Conservation (phyloP, 306 rosid genomes). For the Alnus glutinosa region DNA sequence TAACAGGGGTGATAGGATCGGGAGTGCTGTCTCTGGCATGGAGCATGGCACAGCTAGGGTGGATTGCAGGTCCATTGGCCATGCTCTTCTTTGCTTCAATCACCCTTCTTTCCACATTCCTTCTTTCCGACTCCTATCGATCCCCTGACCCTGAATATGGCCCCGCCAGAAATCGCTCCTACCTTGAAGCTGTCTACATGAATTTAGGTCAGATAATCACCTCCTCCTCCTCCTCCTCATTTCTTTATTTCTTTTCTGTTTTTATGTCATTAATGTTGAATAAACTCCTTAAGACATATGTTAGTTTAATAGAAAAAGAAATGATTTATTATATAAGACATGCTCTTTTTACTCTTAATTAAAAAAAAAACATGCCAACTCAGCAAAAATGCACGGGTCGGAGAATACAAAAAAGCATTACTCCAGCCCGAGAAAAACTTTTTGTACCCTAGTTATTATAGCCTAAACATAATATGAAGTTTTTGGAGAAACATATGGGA, state of each 20-base stretch:
- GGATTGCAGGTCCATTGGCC: slow-evolving; percentile 54
- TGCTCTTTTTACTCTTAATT: no score
- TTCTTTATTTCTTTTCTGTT: not conserved
- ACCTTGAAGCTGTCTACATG: slow-evolving; percentile 43
- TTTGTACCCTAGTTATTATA: no score
- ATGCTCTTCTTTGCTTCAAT: slow-evolving; percentile 41
- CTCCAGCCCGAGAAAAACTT: no score
- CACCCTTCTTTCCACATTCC: slow-evolving; percentile 47
- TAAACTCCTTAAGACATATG: no score
- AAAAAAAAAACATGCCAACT: no score
- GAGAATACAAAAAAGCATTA: no score
- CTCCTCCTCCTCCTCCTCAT: not conserved
- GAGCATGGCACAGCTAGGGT: slow-evolving; percentile 62
- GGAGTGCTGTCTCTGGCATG: slow-evolving; percentile 58
- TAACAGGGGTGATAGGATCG: slow-evolving; percentile 65
- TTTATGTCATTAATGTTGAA: no score
- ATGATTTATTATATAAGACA: no score
- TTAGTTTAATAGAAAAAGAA: no score
- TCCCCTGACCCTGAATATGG: slow-evolving; percentile 59
- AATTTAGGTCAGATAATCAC: slow-evolving; percentile 30
- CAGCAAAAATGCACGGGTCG: no score
- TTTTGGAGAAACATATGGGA: no score
- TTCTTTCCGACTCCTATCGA: slow-evolving; percentile 47
- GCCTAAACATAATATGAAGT: no score
- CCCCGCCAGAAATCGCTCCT: slow-evolving; percentile 43